Evolutionary conservation across 2,329 filamentous ascomycete genomes (phyloP).

Genomic region (Nemania sp.): DNA sequence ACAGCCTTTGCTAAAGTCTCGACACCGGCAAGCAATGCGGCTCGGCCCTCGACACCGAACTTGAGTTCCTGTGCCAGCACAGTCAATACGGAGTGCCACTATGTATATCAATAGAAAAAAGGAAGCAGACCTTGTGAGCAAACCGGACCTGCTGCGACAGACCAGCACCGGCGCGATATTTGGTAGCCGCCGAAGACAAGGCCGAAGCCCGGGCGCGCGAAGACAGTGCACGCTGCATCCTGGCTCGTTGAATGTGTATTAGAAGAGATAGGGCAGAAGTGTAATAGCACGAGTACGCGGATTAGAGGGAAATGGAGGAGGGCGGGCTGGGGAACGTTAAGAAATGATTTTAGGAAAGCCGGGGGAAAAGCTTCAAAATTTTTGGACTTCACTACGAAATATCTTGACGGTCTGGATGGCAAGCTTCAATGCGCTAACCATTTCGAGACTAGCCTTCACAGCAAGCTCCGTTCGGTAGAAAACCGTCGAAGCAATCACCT

Average conservation of each 20-base stretch:
- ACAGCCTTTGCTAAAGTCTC: constrained; percentile 97
- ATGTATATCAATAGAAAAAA: background rate
- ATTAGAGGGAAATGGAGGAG: constrained; percentile 26
- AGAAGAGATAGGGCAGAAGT: constrained; percentile 37
- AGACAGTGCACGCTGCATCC: constrained; percentile 94
- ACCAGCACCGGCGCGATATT: constrained; percentile 65
- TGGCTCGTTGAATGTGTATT: constrained; percentile 43
- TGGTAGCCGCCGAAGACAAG: constrained; percentile 69
- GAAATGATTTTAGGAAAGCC: constrained; percentile 29
- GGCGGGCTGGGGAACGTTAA: constrained; percentile 21
- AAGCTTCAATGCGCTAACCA: constrained; percentile 37
- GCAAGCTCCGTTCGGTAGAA: constrained; percentile 32
- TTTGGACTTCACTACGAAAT: constrained; percentile 37
- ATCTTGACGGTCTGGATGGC: constrained; percentile 31
- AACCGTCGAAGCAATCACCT: constrained; percentile 41
- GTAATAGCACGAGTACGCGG: constrained; percentile 29
- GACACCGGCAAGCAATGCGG: constrained; percentile 86
- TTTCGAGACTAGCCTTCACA: constrained; percentile 35
- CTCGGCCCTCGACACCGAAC: constrained; percentile 94
- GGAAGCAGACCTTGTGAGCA: constrained; percentile 81
- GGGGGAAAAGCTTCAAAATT: constrained; percentile 42
- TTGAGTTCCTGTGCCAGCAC: constrained; percentile 83
- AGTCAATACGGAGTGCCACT: constrained; percentile 8
- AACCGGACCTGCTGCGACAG: constrained; percentile 90
- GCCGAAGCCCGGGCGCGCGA: constrained; percentile 78